Percentiles rank a stretch among this genome's conserved stretches.
Evolutionary conservation across 1,284 basidiomycete genomes (phyloP).

Genomic region (Trichosporon faecale): DNA sequence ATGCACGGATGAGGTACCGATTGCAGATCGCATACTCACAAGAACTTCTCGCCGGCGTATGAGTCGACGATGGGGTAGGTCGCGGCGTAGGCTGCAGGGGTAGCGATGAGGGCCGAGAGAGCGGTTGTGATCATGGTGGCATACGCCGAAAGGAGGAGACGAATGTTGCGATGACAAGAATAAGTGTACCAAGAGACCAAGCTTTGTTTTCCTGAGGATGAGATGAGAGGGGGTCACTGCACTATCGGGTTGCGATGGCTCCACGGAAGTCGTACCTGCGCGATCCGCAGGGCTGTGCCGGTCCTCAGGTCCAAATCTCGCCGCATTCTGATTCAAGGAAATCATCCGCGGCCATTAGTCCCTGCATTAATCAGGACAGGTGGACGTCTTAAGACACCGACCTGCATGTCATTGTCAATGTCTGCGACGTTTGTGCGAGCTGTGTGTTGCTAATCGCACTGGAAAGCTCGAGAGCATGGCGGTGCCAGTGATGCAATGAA

Average conservation of each 20-base stretch:
- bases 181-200: background rate
- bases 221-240: background rate
- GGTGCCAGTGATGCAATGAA: background rate
- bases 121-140: conserved; percentile 13
- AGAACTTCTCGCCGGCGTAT: conserved; percentile 24
- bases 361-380: background rate
- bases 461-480: no score
- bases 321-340: background rate
- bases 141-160: background rate
- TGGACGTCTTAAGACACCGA: background rate
- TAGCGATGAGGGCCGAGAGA: conserved; percentile 13
- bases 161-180: background rate
- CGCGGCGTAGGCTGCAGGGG: conserved; percentile 8
- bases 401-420: background rate
- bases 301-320: background rate
- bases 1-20: background rate
- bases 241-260: background rate
- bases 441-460: background rate
- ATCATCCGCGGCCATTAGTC: background rate
- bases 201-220: background rate
- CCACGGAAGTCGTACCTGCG: background rate
- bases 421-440: background rate
- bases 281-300: background rate
- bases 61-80: conserved; percentile 26
- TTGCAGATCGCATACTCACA: conserved; percentile 15